Base-by-base conservation (phyloP, 1,139 yeast species). In the Nakaseomyces nivariensis region DNA sequence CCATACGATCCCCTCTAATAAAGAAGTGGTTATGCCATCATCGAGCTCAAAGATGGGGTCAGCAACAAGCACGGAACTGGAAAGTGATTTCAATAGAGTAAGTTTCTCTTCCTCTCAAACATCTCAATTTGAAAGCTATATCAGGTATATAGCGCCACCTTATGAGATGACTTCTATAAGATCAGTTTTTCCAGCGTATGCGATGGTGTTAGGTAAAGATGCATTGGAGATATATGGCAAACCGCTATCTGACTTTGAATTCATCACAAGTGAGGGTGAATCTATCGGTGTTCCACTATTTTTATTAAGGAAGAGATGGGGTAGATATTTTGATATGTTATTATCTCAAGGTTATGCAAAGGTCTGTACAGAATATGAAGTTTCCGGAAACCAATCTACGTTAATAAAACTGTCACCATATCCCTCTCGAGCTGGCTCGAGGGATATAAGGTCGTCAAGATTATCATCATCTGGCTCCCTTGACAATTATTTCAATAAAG, bases 131-230 rank as follows among this genome's bases (percentile, higher is more conserved):
- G 82, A 77, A 52, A 87, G 79, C 37, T 85, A 85, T 59, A 82
- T 85, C n/a, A 81, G 81, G 57, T 84, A 84, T 62, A 81, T 83
- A 31, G 86, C 89, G 0, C 90, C 90, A 1, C 78, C 79, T 37
- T 71, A 81, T 6, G 81, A 79, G 51, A 76, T 81, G 56, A 79
- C 85, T 24, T 78, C 85, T 2, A 79, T 81, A 41, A 72, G 81
- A 48, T 78, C 88, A 0, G 82, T 82, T 0, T 81, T 83, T 55
- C 88, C 90, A 0, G 80, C 87, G 0, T 79, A 82, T 50, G 90
- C 94, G 0, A 80, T 84, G 49, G 84, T 90, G 0, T 67, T 85
- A 43, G 92, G 92, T 1, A 74, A 87, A 57, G 82, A 79, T 62
- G 86, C 89, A 0, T 75, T 82, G 60, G 87, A 82, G 57, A 70